phyloP scores from a whole-genome alignment of 2,329 filamentous ascomycete species.

The Alternaria panax region DNA sequence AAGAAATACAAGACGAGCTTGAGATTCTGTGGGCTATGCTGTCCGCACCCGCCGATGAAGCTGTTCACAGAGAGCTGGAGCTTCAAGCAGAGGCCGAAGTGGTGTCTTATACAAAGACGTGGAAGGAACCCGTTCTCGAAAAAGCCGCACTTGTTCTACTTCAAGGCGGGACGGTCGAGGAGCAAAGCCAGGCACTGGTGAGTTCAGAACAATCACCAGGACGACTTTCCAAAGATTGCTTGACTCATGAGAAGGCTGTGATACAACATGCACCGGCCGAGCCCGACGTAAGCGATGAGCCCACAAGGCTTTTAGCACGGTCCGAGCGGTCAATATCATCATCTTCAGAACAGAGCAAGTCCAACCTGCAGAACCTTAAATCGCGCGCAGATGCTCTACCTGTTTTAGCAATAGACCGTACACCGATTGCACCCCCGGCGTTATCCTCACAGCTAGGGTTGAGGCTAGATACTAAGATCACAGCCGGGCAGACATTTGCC shows the following conservation, averaged over 20 bases:
- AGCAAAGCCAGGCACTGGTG: conserved; percentile 4
- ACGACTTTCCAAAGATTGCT: conserved; percentile 1
- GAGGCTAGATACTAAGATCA: not conserved
- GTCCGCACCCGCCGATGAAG: not conserved
- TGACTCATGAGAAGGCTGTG: not conserved
- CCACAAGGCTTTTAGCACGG: conserved; percentile 3
- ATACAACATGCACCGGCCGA: conserved; percentile 2
- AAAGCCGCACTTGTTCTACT: conserved; percentile 3
- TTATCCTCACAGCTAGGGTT: not conserved
- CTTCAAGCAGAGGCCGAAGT: not conserved
- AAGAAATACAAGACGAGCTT: conserved; percentile 5
- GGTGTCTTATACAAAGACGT: not conserved
- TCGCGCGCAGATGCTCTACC: conserved; percentile 1
- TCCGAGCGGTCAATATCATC: not conserved
- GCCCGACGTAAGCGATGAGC: conserved; percentile 1
- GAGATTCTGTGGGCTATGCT: conserved; percentile 1
- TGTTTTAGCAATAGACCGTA: conserved; percentile 2
- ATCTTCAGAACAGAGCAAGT: not conserved
- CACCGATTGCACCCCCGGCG: not conserved
- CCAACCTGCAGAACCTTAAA: not conserved
- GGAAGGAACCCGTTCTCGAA: not conserved
- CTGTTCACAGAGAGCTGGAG: conserved; percentile 1
- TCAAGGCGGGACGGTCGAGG: not conserved
- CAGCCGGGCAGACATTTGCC: conserved; percentile 18
- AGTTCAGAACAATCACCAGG: not conserved